Conservation (phyloP, 805 yeast species). For the Saccharomycopsis fodiens region DNA sequence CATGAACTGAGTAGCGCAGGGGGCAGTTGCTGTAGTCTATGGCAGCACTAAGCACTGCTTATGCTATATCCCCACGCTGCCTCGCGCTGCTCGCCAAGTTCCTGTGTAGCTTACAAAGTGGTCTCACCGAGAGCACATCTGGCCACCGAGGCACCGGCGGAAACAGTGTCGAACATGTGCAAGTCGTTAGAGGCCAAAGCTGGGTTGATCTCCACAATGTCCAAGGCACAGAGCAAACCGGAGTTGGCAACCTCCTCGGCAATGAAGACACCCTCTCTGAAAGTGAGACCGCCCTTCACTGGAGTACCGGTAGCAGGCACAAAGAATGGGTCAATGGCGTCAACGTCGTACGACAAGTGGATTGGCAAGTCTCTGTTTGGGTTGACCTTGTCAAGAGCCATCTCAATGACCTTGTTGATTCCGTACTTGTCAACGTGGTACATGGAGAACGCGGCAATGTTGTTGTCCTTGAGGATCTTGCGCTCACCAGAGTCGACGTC, state of each 20-base stretch:
- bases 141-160: constrained; percentile 84
- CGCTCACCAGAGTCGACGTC: constrained; percentile 89
- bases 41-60: no score
- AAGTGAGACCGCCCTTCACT: constrained; percentile 90
- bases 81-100: no score
- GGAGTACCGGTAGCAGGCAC: constrained; percentile 99
- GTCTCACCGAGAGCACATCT: constrained; percentile 95
- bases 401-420: constrained; percentile 80
- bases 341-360: constrained; percentile 91
- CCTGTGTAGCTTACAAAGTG: constrained; percentile 40
- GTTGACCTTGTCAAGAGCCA: constrained; percentile 76
- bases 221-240: constrained; percentile 82
- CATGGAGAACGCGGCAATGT: constrained; percentile 87
- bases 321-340: constrained; percentile 88
- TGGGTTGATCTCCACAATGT: constrained; percentile 92
- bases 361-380: constrained; percentile 69
- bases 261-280: constrained; percentile 88
- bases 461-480: constrained; percentile 57
- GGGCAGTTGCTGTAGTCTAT: no score
- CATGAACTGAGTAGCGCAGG: no score
- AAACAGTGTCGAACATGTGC: constrained; percentile 76
- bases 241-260: constrained; percentile 90
- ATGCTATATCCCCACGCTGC: no score
- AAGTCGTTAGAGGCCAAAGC: constrained; percentile 68
- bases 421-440: constrained; percentile 94